Evolutionary conservation across 306 rosid genomes (phyloP), one percentile per base, ranked within the genome.

Genomic region (Cyclanthera cordifolia): DNA sequence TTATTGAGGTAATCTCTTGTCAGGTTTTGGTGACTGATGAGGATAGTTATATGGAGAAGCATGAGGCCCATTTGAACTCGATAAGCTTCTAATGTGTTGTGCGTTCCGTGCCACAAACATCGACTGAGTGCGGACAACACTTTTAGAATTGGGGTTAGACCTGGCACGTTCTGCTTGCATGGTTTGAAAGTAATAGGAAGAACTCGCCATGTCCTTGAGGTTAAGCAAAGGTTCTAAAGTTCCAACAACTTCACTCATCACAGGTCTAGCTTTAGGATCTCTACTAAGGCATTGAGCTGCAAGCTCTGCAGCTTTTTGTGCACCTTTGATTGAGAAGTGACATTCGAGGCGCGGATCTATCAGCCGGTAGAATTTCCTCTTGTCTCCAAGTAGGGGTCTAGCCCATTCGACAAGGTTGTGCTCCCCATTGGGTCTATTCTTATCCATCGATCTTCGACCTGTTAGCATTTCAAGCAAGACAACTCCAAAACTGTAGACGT

Each of bases 371-470:
- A 89, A 82, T 82, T 76, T 76, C 75, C 90, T 86, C 81, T 83
- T 79, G 79, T 93, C 94, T 52, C 85, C 87, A 10, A 93, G 86
- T 28, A 85, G 75, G 13, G 92, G 95, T 69, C 90, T 86, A 3
- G 95, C 87, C 99, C 99, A 93, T 72, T 86, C 87, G 52, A 93
- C 95, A 66, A 93, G 90, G 85, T 90, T 93, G 60, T 90, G 96
- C 75, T 93, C 99, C 28, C 96, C 96, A n/a, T 85, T 89, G 21
- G 96, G 91, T 77, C 96, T 86, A 70, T 67, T 85, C 80, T 93
- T 93, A 65, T 93, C 99, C 77, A 90, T 83, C 6, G 96, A 84
- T 80, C 99, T 74, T 50, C 95, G 82, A n/a, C 99, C 99, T 0
- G 92, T 90, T 58, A 93, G 81, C 91, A 93, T 84, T 78, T 93